Evolutionary conservation across 2,329 filamentous ascomycete species (phyloP).

Genomic region (Trichoderma cornu-damae): DNA sequence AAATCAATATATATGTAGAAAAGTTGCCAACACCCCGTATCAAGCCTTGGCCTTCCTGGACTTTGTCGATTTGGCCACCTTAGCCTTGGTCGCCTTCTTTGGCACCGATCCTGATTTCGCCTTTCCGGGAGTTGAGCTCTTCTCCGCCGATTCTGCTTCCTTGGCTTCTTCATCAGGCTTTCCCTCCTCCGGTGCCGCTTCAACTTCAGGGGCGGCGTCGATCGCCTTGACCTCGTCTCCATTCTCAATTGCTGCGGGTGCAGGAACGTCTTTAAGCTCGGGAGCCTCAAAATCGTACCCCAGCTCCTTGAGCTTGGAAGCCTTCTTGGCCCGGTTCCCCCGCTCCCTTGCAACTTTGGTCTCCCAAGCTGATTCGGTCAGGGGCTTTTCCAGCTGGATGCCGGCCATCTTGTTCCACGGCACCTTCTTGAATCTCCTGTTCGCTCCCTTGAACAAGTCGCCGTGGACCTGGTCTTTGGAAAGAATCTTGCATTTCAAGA

Average conservation of each 20-base stretch:
- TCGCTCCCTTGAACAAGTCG: constrained; percentile 83
- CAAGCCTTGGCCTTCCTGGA: constrained; percentile 39
- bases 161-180: constrained; percentile 25
- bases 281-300: constrained; percentile 81
- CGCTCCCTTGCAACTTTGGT: constrained; percentile 69
- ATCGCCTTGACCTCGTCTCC: constrained; percentile 33
- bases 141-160: constrained; percentile 22
- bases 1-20: constrained; percentile 1
- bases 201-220: constrained; percentile 33
- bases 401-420: constrained; percentile 86
- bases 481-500: constrained; percentile 80
- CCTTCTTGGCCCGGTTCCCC: constrained; percentile 61
- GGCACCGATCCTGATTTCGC: constrained; percentile 24
- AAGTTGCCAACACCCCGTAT: neutral
- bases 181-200: constrained; percentile 23
- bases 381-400: constrained; percentile 65
- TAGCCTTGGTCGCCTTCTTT: constrained; percentile 27
- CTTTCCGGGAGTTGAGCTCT: constrained; percentile 20
- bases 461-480: constrained; percentile 72
- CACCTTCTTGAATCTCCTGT: constrained; percentile 80
- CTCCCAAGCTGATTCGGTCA: constrained; percentile 71
- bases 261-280: constrained; percentile 54
- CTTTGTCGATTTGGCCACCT: constrained; percentile 24
- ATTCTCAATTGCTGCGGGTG: constrained; percentile 38
- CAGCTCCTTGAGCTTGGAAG: constrained; percentile 68